Conservation (phyloP, 768 basidiomycete species). For the Xanthoconium stramineum region DNA sequence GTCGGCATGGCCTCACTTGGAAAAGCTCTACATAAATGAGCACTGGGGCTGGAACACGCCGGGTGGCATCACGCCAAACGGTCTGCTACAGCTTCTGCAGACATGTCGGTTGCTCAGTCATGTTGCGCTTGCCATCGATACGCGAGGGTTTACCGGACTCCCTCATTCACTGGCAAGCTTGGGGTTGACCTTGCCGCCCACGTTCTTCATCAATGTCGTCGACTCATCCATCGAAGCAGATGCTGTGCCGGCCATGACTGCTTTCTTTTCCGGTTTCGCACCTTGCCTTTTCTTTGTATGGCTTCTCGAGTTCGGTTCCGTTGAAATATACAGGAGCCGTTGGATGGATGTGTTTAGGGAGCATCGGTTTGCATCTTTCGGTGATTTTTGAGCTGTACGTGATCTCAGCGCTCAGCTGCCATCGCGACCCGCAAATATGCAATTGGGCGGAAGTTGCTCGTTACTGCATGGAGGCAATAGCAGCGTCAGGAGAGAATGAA, state of each 20-base stretch:
- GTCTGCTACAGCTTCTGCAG: neutral
- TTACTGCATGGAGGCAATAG: constrained; percentile 1
- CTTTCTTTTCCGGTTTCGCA: neutral
- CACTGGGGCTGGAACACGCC: neutral
- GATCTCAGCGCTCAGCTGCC: too few relatives aligned
- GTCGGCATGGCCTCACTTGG: neutral
- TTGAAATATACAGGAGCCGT: too few relatives aligned
- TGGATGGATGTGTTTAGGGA: too few relatives aligned
- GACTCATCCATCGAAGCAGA: neutral
- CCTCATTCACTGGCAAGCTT: neutral
- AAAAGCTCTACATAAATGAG: neutral
- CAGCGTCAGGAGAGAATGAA: too few relatives aligned
- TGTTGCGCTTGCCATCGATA: neutral
- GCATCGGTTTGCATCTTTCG: too few relatives aligned
- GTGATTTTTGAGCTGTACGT: too few relatives aligned
- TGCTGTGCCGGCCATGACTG: neutral
- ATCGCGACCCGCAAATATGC: constrained; percentile 34
- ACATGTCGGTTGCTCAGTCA: neutral
- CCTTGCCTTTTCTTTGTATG: neutral
- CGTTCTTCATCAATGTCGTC: neutral
- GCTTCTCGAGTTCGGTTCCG: too few relatives aligned
- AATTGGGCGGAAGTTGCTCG: constrained; percentile 12
- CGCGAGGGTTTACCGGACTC: neutral
- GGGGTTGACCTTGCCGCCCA: neutral
- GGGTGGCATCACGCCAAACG: neutral